Conservation (phyloP, 2,329 filamentous ascomycete genomes). For the Clarireedia hainanense region DNA sequence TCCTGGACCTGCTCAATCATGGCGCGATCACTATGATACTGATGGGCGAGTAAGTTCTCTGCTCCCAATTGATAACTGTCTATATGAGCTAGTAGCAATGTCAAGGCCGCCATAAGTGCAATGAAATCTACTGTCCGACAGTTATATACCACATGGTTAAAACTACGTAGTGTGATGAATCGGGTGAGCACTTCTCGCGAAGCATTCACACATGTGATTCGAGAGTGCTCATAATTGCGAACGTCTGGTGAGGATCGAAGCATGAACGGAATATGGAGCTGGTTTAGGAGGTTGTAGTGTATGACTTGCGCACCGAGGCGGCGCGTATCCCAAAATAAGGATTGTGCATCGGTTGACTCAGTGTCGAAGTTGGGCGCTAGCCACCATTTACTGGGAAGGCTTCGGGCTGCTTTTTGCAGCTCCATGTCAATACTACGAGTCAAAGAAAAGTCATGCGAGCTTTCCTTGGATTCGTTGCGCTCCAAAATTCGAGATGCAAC, state of each 20-base stretch:
- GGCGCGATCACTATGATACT: constrained; percentile 33
- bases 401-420: constrained; percentile 19
- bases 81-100: constrained; percentile 26
- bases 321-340: neutral
- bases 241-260: constrained; percentile 15
- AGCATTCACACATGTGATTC: constrained; percentile 24
- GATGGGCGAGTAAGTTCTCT: constrained; percentile 31
- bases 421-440: constrained; percentile 26
- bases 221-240: constrained; percentile 26
- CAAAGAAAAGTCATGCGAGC: constrained; percentile 18
- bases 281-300: constrained; percentile 34
- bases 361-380: constrained; percentile 12
- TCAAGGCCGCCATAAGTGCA: constrained; percentile 22
- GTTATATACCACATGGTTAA: constrained; percentile 16
- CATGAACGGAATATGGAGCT: constrained; percentile 35
- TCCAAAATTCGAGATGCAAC: constrained; percentile 22
- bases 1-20: constrained; percentile 33
- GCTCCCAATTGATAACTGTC: constrained; percentile 23
- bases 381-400: constrained; percentile 24
- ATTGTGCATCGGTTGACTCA: neutral
- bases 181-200: constrained; percentile 23
- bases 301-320: constrained; percentile 26
- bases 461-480: constrained; percentile 18
- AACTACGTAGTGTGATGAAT: constrained; percentile 18
- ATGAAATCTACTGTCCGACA: constrained; percentile 25